Base-by-base conservation (phyloP, 2,329 filamentous ascomycete genomes). In the Colletotrichum sp. region DNA sequence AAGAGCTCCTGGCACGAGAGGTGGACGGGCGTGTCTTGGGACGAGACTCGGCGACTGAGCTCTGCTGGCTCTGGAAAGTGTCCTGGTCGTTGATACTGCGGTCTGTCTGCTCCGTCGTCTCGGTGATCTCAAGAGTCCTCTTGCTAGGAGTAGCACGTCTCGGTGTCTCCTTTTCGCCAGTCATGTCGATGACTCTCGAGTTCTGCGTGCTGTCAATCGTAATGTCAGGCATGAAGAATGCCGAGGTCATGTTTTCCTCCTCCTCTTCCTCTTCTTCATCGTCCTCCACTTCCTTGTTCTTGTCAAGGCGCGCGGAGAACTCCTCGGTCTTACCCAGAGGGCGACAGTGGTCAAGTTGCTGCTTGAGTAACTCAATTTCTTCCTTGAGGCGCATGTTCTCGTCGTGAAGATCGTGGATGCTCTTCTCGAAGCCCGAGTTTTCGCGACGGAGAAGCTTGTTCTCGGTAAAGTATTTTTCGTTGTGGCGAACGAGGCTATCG, bases 151-250 rank as follows among this genome's bases (percentile, higher is more conserved):
- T 81, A 3, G 83, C 83, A 7, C 73, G 77, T 32, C 52, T 72
- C 61, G 66, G 71, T 13, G 62, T 61, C 28, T 61, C 75, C 26
- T 77, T 72, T 58, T 78, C 72, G 4, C 64, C 24, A 28, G 77
- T 74, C 10, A 63, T 65, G 28, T 78, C 75, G 12, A 75, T 52
- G 52, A 71, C 78, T 26, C 76, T 72, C 67, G 76, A 77, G 73
- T 79, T 81, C 73, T 86, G 83, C 69, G 86, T 85, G 5, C 83
- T 85, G 71, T 89, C 86, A 38, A 90, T 84, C 3, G 90, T 91
- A 76, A 91, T 91, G 76, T 92, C 90, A 26, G 90, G 89, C 72
- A 91, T 84, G 78, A 91, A 90, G 78, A 91, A 88, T 5, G 89
- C 90, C 7, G 90, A 91, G 1, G 90, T 91, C 87, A 91, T 90